Base-by-base conservation (phyloP, 345 rosid species). In the Triadica sebifera region DNA sequence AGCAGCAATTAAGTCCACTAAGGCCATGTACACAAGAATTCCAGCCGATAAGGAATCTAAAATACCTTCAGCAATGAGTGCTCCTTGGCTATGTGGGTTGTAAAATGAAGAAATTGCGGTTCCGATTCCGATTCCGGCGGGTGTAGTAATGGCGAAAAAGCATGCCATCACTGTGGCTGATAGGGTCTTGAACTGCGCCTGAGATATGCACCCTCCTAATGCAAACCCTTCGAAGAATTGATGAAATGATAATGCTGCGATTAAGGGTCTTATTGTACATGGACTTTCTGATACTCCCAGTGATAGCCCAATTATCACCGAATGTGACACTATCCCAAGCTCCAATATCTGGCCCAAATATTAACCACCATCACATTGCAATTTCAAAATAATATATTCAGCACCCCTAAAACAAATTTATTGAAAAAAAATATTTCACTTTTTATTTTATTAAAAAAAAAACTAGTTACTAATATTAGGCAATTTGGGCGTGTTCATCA, bases 201-300 rank as follows among this genome's bases (percentile, higher is more conserved):
- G 96, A 5, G 96, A 86, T 4, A 91, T 86, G 86, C 98, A 95
- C 46, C 99, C 99, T 51, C 96, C 98, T 0, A 93, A 92, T 0
- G 98, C 97, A 25, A 93, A 88, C 34, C 98, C 99, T 88, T 95
- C 99, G 22, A 95, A 95, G 85, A 95, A 91, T 43, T 93, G 99
- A 70, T 95, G 99, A 78, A 90, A 95, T 45, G 97, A 90, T 57
- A 93, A 81, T 17, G 99, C 99, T 0, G 93, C 84, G 5, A 91
- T 87, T n/a, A 93, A 85, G 2, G 99, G 99, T 67, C 91, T 84
- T 74, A 95, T 88, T 4, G 99, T 91, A 80, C 97, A 89, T 4
- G 96, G 93, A 67, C 94, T 91, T 49, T 88, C 87, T 12, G 98
- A 90, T 19, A 91, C 97, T 67, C 98, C 99, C 0, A 93, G 85